Evolutionary conservation across 352 stramenopile species (phyloP).

Genomic region (Phytophthora pinifolia): DNA sequence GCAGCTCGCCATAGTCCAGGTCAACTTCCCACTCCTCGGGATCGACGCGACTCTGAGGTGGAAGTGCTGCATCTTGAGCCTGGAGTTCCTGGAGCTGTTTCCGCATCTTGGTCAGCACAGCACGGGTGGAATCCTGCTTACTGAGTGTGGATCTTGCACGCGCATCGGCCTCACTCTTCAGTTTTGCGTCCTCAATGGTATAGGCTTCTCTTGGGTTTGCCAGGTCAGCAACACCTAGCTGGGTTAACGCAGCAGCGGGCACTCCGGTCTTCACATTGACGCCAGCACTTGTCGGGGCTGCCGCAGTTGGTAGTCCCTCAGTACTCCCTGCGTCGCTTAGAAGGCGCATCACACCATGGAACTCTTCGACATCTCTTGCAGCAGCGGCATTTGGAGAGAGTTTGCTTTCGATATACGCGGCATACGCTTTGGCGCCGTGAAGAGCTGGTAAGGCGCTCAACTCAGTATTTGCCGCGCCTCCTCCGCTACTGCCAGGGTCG

Average conservation of each 20-base stretch:
- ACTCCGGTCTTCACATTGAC: conserved; percentile 20
- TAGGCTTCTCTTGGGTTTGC: conserved; percentile 74
- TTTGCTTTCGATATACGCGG: conserved; percentile 59
- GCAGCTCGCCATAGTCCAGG: conserved; percentile 77
- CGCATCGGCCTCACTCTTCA: conserved; percentile 89
- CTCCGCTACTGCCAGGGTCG: conserved; percentile 36
- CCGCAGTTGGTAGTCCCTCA: conserved; percentile 27
- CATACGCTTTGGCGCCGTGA: conserved; percentile 74
- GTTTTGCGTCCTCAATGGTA: conserved; percentile 92
- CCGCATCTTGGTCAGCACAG: conserved; percentile 83
- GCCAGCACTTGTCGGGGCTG: conserved; percentile 9
- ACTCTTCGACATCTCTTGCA: conserved; percentile 55
- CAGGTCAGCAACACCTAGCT: conserved; percentile 74
- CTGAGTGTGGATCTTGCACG: conserved; percentile 50
- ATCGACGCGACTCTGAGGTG: conserved; percentile 57
- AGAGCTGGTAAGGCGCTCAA: conserved; percentile 65
- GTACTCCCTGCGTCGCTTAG: conserved; percentile 40
- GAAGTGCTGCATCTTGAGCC: conserved; percentile 54
- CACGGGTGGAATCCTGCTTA: conserved; percentile 89
- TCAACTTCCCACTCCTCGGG: conserved; percentile 88
- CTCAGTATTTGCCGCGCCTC: conserved; percentile 31
- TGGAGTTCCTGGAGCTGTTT: conserved; percentile 73
- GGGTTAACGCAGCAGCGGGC: conserved; percentile 9
- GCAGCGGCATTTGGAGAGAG: conserved; percentile 26
- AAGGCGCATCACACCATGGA: conserved; percentile 51